Percentiles rank a stretch among this genome's conserved stretches.
Conservation (phyloP, 805 yeast species). For the Sporopachydermia quercuum region DNA sequence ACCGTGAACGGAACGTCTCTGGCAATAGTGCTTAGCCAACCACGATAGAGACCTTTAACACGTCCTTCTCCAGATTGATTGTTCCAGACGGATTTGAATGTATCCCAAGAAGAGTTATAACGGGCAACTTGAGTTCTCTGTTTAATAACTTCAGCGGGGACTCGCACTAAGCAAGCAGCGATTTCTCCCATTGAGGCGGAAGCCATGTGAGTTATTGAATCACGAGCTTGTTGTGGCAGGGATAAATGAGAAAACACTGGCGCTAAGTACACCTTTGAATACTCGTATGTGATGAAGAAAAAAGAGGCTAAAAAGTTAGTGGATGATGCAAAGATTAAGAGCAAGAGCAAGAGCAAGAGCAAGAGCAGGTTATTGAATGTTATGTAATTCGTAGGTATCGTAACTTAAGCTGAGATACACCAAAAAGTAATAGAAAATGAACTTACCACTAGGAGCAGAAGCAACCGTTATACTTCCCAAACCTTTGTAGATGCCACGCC, state of each 20-base stretch:
- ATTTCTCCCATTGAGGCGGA: slow-evolving; percentile 85
- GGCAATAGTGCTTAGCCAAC: slow-evolving; percentile 85
- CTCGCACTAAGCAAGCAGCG: slow-evolving; percentile 86
- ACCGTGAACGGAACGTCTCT: slow-evolving; percentile 95
- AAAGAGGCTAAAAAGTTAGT: slow-evolving; percentile 39
- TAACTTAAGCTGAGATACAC: no score
- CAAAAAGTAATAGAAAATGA: no score
- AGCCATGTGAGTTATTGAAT: slow-evolving; percentile 58
- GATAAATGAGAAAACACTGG: slow-evolving; percentile 18
- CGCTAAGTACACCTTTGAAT: slow-evolving; percentile 35
- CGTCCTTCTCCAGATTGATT: slow-evolving; percentile 70
- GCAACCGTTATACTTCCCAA: slow-evolving; percentile 89
- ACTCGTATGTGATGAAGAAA: slow-evolving; percentile 75
- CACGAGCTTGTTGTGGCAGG: slow-evolving; percentile 19
- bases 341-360: neutral
- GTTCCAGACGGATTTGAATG: slow-evolving; percentile 44
- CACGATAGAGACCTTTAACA: slow-evolving; percentile 70
- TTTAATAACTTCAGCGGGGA: slow-evolving; percentile 92
- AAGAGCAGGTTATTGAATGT: no score
- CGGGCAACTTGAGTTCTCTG: slow-evolving; percentile 80
- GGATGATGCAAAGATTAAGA: no score
- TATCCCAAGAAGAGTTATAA: slow-evolving; percentile 43
- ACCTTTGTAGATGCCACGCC: slow-evolving; percentile 81
- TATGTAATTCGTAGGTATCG: no score
- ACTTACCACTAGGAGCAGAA: slow-evolving; percentile 60